Evolutionary conservation across 129 eudicot genomes (phyloP), one percentile per base, ranked within the genome.

Genomic region (Dittrichia graveolens): DNA sequence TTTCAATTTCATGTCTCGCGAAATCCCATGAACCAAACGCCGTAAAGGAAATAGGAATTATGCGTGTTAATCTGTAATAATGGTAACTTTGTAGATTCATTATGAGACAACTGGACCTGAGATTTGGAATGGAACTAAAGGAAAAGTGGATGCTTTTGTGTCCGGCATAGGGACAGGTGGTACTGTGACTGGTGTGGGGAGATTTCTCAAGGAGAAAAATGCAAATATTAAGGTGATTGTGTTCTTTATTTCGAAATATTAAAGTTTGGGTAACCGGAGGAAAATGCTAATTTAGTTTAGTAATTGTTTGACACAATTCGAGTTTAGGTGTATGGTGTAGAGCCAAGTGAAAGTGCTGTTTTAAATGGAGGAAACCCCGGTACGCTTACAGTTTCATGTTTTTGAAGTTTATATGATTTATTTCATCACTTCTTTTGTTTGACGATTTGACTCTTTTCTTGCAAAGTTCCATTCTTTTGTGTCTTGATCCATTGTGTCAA

Each of bases 101-200:
- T 88, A 88, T 65, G 85, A 88, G 46, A 78, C 90, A 45, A 88
- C 95, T 10, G 95, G 95, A 70, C 95, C 95, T 5, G 95, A 85
- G 79, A 88, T 88, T 43, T 88, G 90, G 95, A 62, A 40, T 48
- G 81, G 81, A 3, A 74, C 88, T 45, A 76, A 72, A 48, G 95
- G 84, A 37, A 88, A 80, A 83, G 83, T 88, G 52, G 90, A 80
- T 80, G 88, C 88, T 15, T 60, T 85, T 0, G 86, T 88, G 65
- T 73, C 88, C 35, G 95, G 95, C 39, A 85, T 88, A 42, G 95
- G 95, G 54, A 88, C 95, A 6, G 94, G 90, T 41, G 95, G 95
- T 16, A 88, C 95, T 7, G 79, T 88, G 61, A 88, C 84, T n/a
- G 94, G 94, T 9, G 78, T 45, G 0, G 94, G 94, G 74, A 85